Evolutionary conservation across 2,329 filamentous ascomycete genomes (phyloP).

Genomic region (Paecilomyces variotii): DNA sequence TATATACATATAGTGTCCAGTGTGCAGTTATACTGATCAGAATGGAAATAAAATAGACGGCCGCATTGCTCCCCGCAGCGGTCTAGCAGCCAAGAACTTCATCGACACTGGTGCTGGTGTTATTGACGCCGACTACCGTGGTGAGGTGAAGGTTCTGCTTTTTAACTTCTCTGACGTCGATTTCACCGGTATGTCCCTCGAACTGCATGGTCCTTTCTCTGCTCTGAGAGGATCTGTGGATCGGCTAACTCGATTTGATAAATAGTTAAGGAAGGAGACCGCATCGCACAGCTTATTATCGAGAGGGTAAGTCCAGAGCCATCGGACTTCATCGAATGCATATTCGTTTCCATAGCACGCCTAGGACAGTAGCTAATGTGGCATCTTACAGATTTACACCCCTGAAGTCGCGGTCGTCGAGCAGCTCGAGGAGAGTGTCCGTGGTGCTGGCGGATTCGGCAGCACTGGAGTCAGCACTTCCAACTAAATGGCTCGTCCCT

Average conservation of each 20-base stretch:
- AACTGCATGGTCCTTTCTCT: not conserved
- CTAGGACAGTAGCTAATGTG: not conserved
- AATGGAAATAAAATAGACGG: constrained; percentile 53
- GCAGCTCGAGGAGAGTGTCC: constrained; percentile 79
- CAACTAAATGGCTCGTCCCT: not conserved
- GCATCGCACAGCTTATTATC: constrained; percentile 85
- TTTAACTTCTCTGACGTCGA: constrained; percentile 85
- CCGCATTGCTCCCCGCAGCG: constrained; percentile 82
- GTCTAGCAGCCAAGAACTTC: constrained; percentile 85
- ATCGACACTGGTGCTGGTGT: constrained; percentile 95
- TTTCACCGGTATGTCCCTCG: constrained; percentile 45
- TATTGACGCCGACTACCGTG: constrained; percentile 95
- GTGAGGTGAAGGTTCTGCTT: constrained; percentile 85
- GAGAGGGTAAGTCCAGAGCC: constrained; percentile 54
- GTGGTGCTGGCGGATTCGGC: constrained; percentile 85
- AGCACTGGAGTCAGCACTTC: constrained; percentile 58
- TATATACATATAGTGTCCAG: constrained; percentile 4
- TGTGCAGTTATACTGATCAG: not conserved
- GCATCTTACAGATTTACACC: constrained; percentile 61
- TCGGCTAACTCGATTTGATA: not conserved
- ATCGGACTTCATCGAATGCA: not conserved
- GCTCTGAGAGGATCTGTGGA: not conserved
- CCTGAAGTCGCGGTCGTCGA: constrained; percentile 86
- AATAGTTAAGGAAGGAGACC: constrained; percentile 70
- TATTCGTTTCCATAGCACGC: not conserved